These are phyloP conservation scores for Candida bentonensis DNA, from an alignment of 805 yeast species.

Conservation along the genomic window DNA sequence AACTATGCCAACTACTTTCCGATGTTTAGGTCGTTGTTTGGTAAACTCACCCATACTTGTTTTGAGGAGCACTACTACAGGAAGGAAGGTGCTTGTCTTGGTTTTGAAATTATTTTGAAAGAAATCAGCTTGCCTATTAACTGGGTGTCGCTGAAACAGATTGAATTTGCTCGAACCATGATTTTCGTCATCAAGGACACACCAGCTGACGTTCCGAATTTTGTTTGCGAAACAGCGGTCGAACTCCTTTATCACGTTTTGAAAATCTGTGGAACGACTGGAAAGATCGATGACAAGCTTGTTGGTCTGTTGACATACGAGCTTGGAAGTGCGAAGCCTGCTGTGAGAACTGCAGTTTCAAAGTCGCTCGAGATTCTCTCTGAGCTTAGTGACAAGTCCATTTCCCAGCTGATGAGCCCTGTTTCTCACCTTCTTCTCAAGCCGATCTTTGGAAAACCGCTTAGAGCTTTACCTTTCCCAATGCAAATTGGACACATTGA, in stretches of 20 bases:
- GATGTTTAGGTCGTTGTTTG: slow-evolving; percentile 58
- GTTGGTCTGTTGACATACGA: slow-evolving; percentile 54
- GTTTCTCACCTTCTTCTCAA: slow-evolving; percentile 72
- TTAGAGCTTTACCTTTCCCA: slow-evolving; percentile 92
- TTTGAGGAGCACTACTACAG: slow-evolving; percentile 78
- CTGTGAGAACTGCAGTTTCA: slow-evolving; percentile 74
- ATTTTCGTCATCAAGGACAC: slow-evolving; percentile 85
- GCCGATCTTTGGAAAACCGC: slow-evolving; percentile 93
- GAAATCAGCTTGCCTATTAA: slow-evolving; percentile 52
- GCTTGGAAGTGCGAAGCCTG: slow-evolving; percentile 72
- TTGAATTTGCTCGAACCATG: slow-evolving; percentile 74
- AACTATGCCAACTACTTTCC: slow-evolving; percentile 59
- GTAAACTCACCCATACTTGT: slow-evolving; percentile 79
- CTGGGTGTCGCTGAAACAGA: slow-evolving; percentile 67
- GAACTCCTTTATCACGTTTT: slow-evolving; percentile 51
- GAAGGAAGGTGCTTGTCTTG: slow-evolving; percentile 81
- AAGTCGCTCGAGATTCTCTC: slow-evolving; percentile 53
- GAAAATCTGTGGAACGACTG: slow-evolving; percentile 51
- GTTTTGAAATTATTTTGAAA: slow-evolving; percentile 57
- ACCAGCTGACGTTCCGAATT: slow-evolving; percentile 73
- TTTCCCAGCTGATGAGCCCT: slow-evolving; percentile 64
- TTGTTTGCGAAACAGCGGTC: slow-evolving; percentile 60
- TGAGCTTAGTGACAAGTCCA: slow-evolving; percentile 52
- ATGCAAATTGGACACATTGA: slow-evolving; percentile 98
- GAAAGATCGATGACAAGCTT: slow-evolving; percentile 77